Conservation (phyloP, 108 stramenopile genomes). For the Pseudonitzschia delicatissima region DNA sequence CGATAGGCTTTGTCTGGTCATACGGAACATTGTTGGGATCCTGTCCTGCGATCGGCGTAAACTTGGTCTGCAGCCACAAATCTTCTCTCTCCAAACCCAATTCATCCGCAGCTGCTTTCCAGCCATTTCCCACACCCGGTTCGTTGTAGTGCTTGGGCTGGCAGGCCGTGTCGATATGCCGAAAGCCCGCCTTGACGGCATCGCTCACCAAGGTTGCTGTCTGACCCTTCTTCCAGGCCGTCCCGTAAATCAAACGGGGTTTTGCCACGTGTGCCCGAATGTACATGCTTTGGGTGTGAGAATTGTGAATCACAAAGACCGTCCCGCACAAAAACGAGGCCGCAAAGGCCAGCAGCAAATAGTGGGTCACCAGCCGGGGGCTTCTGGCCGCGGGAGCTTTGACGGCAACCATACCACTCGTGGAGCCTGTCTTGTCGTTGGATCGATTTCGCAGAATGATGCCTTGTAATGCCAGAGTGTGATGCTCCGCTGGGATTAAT, state of each 20-base stretch:
- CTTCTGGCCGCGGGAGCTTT: background rate
- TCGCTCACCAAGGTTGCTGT: slow-evolving; percentile 68
- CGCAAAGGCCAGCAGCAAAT: background rate
- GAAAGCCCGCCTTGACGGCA: slow-evolving; percentile 81
- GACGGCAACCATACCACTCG: slow-evolving; percentile 1
- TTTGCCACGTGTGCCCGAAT: background rate
- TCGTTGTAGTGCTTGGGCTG: slow-evolving; percentile 92
- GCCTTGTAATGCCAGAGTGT: no score
- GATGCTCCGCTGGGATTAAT: no score
- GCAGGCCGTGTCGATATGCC: slow-evolving; percentile 92
- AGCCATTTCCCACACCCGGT: slow-evolving; percentile 75
- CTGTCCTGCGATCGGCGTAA: slow-evolving; percentile 74
- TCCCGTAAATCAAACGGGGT: slow-evolving; percentile 70
- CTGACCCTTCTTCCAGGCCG: slow-evolving; percentile 90
- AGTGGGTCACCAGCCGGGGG: background rate
- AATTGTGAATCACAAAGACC: background rate
- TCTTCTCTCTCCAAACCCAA: slow-evolving; percentile 50
- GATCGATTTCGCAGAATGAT: no score
- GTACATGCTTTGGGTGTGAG: background rate
- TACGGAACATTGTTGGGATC: slow-evolving; percentile 85
- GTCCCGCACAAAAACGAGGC: background rate
- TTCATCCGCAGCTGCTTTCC: slow-evolving; percentile 37
- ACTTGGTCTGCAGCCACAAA: slow-evolving; percentile 90
- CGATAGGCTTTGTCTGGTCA: slow-evolving; percentile 43
- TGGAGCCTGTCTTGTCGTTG: no score